A percentile compares a stretch with the other conserved stretches of the same genome.
Evolutionary conservation across 305 asterid species (phyloP).

Genomic region (Fraxinus sp.): DNA sequence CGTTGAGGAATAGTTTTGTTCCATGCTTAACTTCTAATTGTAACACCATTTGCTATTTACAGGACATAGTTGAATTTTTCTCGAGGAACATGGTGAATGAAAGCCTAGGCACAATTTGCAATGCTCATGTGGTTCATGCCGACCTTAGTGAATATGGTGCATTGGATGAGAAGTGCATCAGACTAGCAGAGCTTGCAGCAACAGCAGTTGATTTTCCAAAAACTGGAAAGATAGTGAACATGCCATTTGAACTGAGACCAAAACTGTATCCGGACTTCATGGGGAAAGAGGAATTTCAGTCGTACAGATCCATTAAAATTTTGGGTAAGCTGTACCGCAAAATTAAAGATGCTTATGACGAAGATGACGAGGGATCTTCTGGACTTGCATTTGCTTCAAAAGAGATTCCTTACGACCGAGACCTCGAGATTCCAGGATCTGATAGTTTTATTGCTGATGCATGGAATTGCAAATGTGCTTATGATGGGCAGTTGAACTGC

Average conservation of each 20-base stretch:
- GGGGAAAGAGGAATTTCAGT: slow-evolving; percentile 72
- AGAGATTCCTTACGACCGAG: slow-evolving; percentile 50
- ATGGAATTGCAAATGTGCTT: slow-evolving; percentile 63
- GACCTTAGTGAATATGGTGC: slow-evolving; percentile 76
- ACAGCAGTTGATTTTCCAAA: slow-evolving; percentile 91
- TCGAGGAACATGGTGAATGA: slow-evolving; percentile 75
- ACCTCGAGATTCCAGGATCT: slow-evolving; percentile 59
- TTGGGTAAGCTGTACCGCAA: slow-evolving; percentile 74
- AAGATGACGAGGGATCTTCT: slow-evolving; percentile 35
- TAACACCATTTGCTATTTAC: slow-evolving; percentile 26
- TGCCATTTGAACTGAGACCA: slow-evolving; percentile 67
- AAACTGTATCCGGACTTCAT: slow-evolving; percentile 85
- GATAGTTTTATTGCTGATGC: slow-evolving; percentile 50
- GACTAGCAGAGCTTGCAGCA: slow-evolving; percentile 91
- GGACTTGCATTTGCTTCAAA: slow-evolving; percentile 27
- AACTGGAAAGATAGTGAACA: slow-evolving; percentile 67
- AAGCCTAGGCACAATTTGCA: slow-evolving; percentile 82
- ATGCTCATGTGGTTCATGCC: slow-evolving; percentile 89
- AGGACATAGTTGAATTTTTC: slow-evolving; percentile 79
- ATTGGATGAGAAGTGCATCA: slow-evolving; percentile 74
- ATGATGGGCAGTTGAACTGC: slow-evolving; percentile 65
- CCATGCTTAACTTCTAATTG: not conserved
- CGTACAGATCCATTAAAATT: slow-evolving; percentile 61
- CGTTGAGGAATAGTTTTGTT: not conserved
- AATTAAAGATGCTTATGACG: slow-evolving; percentile 41